Evolutionary conservation across 2,329 filamentous ascomycete genomes (phyloP).

Genomic region (Colletotrichum abscissum): DNA sequence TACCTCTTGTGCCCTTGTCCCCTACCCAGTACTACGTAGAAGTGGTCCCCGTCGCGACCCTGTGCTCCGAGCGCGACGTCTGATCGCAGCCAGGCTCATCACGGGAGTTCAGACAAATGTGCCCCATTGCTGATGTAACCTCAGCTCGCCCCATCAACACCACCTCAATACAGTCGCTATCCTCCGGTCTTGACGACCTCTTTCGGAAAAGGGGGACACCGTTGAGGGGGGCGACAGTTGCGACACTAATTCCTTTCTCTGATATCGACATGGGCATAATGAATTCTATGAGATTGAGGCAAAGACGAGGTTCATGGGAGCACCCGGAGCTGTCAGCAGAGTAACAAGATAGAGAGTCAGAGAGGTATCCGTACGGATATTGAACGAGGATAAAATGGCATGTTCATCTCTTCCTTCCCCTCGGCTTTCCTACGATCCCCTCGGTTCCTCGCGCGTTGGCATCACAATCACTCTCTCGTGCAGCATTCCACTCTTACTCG

Average conservation of each 20-base stretch:
- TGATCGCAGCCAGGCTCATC: conserved; percentile 12
- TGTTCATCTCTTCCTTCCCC: not conserved
- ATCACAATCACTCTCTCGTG: conserved; percentile 6
- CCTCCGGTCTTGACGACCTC: conserved; percentile 4
- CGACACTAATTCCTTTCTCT: not conserved
- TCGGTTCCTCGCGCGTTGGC: conserved; percentile 5
- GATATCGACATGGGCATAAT: conserved; percentile 4
- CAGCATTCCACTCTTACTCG: not conserved
- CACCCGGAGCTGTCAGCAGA: not conserved
- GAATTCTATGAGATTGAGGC: conserved; percentile 1
- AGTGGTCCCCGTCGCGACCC: conserved; percentile 22
- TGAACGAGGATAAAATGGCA: conserved; percentile 16
- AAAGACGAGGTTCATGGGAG: conserved; percentile 5
- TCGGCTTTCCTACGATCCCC: not conserved
- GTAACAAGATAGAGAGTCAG: not conserved
- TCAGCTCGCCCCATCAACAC: not conserved
- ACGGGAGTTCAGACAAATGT: conserved; percentile 9
- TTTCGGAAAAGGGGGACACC: conserved; percentile 5
- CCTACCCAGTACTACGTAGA: not conserved
- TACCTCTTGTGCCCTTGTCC: conserved; percentile 14
- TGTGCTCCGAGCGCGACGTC: conserved; percentile 11
- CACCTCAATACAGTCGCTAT: not conserved
- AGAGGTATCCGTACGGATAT: not conserved
- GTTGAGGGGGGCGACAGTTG: not conserved
- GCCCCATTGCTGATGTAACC: not conserved